Percentiles rank a stretch among this genome's conserved stretches.
These are phyloP conservation scores for Globisporangium viniferum DNA, from an alignment of 352 stramenopile genomes.

Conservation along the genomic window DNA sequence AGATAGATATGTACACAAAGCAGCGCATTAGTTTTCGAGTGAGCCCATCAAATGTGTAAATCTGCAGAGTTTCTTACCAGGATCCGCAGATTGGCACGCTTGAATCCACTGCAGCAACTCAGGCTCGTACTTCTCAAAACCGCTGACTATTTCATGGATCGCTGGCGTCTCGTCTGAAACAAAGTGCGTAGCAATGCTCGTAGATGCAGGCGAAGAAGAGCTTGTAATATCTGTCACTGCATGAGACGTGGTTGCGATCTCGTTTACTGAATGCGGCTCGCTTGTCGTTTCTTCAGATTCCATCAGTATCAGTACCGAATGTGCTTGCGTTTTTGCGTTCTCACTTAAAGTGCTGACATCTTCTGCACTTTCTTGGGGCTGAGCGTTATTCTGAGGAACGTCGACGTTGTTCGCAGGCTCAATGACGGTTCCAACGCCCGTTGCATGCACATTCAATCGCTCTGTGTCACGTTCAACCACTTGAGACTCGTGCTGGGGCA, in stretches of 20 bases:
- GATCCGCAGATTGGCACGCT: conserved; percentile 29
- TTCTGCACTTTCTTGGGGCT: neutral
- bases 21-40: neutral
- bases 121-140: conserved; percentile 39
- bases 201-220: neutral
- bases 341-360: neutral
- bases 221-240: neutral
- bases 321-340: neutral
- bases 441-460: neutral
- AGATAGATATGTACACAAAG: neutral
- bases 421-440: neutral
- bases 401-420: neutral
- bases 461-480: neutral
- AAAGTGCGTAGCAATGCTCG: neutral
- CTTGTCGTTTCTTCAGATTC: neutral
- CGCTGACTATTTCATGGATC: neutral
- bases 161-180: neutral
- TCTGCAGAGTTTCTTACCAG: conserved; percentile 3
- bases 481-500: neutral
- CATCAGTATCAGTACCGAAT: neutral
- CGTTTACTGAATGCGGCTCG: neutral
- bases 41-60: neutral
- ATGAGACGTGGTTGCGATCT: neutral
- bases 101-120: conserved; percentile 56
- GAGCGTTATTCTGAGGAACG: neutral